Base-by-base conservation (phyloP, 805 yeast species). In the Ogataea philodendri region DNA sequence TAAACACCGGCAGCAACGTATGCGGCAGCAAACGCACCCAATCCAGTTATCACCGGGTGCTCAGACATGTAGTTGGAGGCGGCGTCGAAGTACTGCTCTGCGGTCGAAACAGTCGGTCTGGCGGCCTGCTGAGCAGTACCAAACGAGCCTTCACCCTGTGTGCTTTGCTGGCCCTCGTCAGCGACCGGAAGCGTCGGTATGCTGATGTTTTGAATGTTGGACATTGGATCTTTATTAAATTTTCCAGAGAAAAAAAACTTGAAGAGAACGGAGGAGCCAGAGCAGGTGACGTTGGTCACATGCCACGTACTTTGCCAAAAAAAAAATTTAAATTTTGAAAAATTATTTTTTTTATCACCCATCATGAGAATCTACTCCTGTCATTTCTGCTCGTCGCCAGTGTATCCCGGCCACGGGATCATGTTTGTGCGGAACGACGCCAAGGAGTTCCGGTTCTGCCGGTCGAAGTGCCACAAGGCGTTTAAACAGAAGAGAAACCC, bases 401-500 rank as follows among this genome's bases (percentile, higher is more conserved):
- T 86, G 30, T 90, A 90, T 57, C 90, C 89, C 22, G 84, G 87
- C 36, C 95, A 88, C 57, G 98, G 98, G 45, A 88, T 93, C 58
- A 84, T 86, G 86, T 93, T 89, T 67, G 97, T 93, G 45, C 82
- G 98, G 67, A 93, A 93, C 62, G 98, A 93, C 59, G 95, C 97
- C 48, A 93, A 93, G 61, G 97, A 88, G 66, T 93, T 93, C 64
- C 74, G 96, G 55, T 93, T 93, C 70, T 93, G 98, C 51, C 86
- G 97, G 61, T 88, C 97, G 44, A 93, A 93, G 63, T 93, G 98
- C 70, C 98, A 93, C 69, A 87, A 89, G 62, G 83, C 88, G 37
- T 93, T 93, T 79, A 93, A 93, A 63, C 94, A 88, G 70, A 88
- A 96, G 73, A 82, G 98, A 67, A 93, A 93, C 70, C 98, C 98